Percentiles rank a stretch among this genome's conserved stretches.
Evolutionary conservation across 495 filamentous ascomycete genomes (phyloP).

Genomic region (Xanthoparmelia taractica): DNA sequence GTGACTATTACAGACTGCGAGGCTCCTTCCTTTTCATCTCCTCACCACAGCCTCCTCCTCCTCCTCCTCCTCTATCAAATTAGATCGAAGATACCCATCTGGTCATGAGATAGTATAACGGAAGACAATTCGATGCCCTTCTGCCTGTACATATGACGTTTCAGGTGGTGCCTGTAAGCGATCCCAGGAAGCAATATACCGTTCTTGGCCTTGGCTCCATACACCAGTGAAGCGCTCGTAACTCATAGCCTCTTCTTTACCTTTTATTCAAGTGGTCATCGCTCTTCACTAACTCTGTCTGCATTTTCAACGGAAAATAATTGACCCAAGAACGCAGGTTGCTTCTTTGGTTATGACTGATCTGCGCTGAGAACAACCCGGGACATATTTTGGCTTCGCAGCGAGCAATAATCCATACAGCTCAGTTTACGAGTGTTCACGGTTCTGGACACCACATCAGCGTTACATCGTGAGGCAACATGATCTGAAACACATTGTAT

Average conservation of each 20-base stretch:
- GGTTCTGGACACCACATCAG: background rate
- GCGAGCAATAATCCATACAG: background rate
- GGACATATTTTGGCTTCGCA: background rate
- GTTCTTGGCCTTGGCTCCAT: background rate
- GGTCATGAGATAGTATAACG: background rate
- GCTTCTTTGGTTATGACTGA: background rate
- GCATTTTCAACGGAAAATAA: background rate
- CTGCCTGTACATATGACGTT: background rate
- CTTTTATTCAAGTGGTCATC: too few relatives aligned
- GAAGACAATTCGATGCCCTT: background rate
- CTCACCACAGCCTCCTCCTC: background rate
- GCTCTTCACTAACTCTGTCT: too few relatives aligned
- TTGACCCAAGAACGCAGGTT: background rate
- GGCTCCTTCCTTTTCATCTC: background rate
- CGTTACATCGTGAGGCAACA: background rate
- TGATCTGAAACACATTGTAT: background rate
- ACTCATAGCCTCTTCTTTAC: background rate
- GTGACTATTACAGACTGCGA: background rate
- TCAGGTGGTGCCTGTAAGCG: background rate
- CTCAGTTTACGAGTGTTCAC: background rate
- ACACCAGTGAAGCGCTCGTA: background rate
- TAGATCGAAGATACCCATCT: background rate
- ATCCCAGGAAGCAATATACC: background rate
- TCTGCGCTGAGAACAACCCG: background rate
- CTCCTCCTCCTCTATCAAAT: background rate